phyloP scores from a whole-genome alignment of 2,329 filamentous ascomycete genomes.

The Knufia fluminis region DNA sequence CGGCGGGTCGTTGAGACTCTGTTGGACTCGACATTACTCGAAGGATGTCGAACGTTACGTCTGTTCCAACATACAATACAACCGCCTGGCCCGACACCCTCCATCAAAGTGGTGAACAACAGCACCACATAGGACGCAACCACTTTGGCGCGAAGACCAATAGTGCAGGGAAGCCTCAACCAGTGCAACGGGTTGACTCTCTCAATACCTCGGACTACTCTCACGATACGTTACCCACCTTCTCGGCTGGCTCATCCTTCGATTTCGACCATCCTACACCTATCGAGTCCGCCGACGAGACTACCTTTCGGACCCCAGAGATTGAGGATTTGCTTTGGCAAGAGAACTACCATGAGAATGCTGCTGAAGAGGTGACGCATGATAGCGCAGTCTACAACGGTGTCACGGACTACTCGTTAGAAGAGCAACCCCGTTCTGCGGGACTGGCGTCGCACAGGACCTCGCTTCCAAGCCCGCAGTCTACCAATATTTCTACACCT shows the following conservation, averaged over 20 bases:
- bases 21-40: neutral
- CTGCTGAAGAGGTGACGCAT: constrained; percentile 10
- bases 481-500: constrained; percentile 4
- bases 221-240: neutral
- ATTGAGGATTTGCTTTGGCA: constrained; percentile 8
- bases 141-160: neutral
- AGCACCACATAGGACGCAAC: neutral
- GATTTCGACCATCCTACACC: constrained; percentile 5
- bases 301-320: constrained; percentile 3
- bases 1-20: neutral
- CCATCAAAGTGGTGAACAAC: neutral
- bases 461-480: constrained; percentile 6
- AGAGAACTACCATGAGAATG: constrained; percentile 5
- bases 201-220: neutral
- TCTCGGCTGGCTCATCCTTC: constrained; percentile 6
- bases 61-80: neutral
- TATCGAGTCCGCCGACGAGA: constrained; percentile 1
- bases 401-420: neutral
- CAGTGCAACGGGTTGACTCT: constrained; percentile 1
- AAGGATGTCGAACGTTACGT: constrained; percentile 6
- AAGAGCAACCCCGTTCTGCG: neutral
- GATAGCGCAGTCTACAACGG: constrained; percentile 11
- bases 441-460: constrained; percentile 1
- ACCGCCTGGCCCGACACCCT: neutral
- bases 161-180: neutral